These are phyloP conservation scores for Flaveria brownii DNA, from an alignment of 129 eudicot genomes.

Conservation along the genomic window DNA sequence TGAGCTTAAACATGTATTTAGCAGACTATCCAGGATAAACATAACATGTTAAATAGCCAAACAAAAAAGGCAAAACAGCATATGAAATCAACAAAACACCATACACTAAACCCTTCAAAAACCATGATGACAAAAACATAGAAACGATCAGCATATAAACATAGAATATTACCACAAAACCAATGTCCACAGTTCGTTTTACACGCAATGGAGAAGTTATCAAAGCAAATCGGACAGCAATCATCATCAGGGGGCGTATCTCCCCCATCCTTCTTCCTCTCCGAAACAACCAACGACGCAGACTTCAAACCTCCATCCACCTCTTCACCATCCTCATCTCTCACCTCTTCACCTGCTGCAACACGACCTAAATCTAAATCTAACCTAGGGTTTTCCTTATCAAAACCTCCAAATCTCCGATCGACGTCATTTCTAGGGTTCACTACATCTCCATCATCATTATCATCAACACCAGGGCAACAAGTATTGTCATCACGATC, in stretches of 20 bases:
- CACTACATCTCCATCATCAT: background rate
- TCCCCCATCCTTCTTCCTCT: slow-evolving; percentile 35
- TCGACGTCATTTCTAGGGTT: slow-evolving; percentile 24
- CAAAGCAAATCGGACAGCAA: slow-evolving; percentile 63
- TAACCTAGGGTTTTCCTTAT: slow-evolving; percentile 28
- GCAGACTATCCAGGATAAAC: background rate
- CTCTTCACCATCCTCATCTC: slow-evolving; percentile 16
- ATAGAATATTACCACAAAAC: slow-evolving; percentile 49
- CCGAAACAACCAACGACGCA: slow-evolving; percentile 22
- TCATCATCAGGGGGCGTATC: slow-evolving; percentile 60
- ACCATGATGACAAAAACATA: background rate
- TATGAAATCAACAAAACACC: background rate
- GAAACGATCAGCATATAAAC: background rate
- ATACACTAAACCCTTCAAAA: slow-evolving; percentile 24
- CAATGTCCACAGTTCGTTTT: slow-evolving; percentile 59
- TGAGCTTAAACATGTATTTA: background rate
- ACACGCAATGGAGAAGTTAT: slow-evolving; percentile 42
- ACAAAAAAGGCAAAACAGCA: background rate
- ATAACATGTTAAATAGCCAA: background rate
- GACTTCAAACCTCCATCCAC: slow-evolving; percentile 23
- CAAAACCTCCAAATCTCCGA: slow-evolving; percentile 15
- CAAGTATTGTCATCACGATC: background rate
- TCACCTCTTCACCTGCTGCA: background rate
- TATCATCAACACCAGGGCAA: slow-evolving; percentile 1
- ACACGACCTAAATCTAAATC: slow-evolving; percentile 14